A percentile compares a stretch with the other conserved stretches of the same genome.
These are phyloP conservation scores for Malassezia furfur DNA, from an alignment of 1,284 basidiomycete genomes.

Conservation along the genomic window DNA sequence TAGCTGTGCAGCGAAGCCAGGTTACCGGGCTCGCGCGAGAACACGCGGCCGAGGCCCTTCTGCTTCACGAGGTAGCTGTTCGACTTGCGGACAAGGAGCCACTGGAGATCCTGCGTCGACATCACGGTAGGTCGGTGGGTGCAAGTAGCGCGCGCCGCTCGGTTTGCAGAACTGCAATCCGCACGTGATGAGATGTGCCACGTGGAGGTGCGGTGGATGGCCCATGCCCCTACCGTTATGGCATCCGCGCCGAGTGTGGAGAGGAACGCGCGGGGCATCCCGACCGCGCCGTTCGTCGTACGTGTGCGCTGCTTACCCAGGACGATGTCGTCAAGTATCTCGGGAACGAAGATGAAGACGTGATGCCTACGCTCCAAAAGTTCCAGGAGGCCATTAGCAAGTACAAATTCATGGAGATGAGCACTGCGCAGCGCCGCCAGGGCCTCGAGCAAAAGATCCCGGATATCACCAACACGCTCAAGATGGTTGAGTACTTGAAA, in stretches of 20 bases:
- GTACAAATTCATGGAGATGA: constrained; percentile 95
- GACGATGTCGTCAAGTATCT: constrained; percentile 80
- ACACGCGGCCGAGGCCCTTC: constrained; percentile 43
- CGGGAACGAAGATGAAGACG: constrained; percentile 66
- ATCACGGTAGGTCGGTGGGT: constrained; percentile 1
- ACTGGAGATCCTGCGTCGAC: constrained; percentile 44
- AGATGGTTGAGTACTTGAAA: constrained; percentile 71
- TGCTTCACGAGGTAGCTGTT: constrained; percentile 46
- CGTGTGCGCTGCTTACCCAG: constrained; percentile 63
- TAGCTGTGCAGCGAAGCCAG: constrained; percentile 43
- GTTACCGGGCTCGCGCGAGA: constrained; percentile 45
- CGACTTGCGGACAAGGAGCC: constrained; percentile 42
- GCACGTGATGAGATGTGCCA: constrained; percentile 8
- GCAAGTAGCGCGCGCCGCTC: background rate
- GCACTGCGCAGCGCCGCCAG: constrained; percentile 66
- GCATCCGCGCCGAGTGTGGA: constrained; percentile 9
- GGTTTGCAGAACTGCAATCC: constrained; percentile 16
- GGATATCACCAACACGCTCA: constrained; percentile 83
- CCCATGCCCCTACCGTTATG: constrained; percentile 2
- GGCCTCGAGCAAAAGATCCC: constrained; percentile 89
- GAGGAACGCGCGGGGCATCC: constrained; percentile 76
- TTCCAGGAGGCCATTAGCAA: constrained; percentile 94
- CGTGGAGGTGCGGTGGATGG: constrained; percentile 1
- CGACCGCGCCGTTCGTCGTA: constrained; percentile 87
- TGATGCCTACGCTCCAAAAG: constrained; percentile 67